phyloP scores from a whole-genome alignment of 345 rosid species.

The Linum usitatissimum region DNA sequence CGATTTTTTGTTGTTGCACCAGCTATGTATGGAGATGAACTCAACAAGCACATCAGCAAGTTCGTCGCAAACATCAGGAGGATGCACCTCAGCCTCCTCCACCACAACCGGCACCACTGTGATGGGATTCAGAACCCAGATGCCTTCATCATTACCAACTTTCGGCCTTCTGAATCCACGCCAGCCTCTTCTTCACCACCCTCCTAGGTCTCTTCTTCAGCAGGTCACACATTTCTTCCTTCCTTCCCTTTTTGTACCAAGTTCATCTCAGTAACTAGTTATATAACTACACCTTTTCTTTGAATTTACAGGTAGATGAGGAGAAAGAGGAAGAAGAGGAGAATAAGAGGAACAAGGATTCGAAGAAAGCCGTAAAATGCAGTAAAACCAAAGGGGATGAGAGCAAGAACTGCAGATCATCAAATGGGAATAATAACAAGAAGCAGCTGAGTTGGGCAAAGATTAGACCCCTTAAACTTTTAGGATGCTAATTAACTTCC shows the following conservation, averaged over 20 bases:
- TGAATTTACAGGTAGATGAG: background rate
- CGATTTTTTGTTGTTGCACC: background rate
- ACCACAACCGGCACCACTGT: background rate
- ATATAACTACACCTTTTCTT: too few species aligned
- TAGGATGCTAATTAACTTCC: background rate
- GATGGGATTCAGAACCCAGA: constrained; percentile 28
- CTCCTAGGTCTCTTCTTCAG: background rate
- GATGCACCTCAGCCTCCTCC: constrained; percentile 32
- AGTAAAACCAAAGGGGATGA: background rate
- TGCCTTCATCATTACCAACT: constrained; percentile 30
- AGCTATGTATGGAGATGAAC: constrained; percentile 70
- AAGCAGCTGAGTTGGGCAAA: background rate
- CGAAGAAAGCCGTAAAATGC: background rate
- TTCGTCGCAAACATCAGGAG: constrained; percentile 34
- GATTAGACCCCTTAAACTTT: background rate
- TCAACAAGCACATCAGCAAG: constrained; percentile 38
- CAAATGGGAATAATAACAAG: background rate
- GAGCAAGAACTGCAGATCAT: background rate
- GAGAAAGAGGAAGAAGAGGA: background rate
- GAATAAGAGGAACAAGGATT: background rate
- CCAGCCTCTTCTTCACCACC: background rate
- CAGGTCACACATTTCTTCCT: background rate
- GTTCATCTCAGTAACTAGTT: too few species aligned
- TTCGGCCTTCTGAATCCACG: constrained; percentile 23
- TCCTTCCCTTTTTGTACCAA: background rate